A percentile compares a stretch with the other conserved stretches of the same genome.
These are phyloP conservation scores for Trichophyton rubrum DNA, from an alignment of 2,329 filamentous ascomycete genomes.

Conservation along the genomic window DNA sequence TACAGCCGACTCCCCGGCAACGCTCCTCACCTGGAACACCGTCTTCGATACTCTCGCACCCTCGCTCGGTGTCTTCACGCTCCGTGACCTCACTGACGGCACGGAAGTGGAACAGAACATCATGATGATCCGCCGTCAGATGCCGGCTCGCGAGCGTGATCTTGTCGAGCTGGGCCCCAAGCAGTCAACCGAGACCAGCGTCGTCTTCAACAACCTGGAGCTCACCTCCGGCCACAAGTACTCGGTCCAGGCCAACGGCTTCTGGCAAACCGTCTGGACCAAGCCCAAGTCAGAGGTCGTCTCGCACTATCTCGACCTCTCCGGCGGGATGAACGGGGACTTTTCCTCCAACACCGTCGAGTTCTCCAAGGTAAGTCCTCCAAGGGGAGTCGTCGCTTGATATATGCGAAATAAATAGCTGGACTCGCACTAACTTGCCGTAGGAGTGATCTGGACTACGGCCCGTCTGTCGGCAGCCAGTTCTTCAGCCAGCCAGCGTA, in stretches of 20 bases:
- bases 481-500: no score
- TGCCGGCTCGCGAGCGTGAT: constrained; percentile 21
- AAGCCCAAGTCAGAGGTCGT: constrained; percentile 16
- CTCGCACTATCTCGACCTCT: constrained; percentile 15
- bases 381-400: no score
- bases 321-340: constrained; percentile 14
- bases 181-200: constrained; percentile 14
- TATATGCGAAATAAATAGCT: not conserved
- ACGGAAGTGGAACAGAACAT: constrained; percentile 18
- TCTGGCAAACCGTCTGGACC: constrained; percentile 28
- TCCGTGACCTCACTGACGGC: constrained; percentile 17
- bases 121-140: constrained; percentile 24
- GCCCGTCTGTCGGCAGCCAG: no score
- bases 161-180: constrained; percentile 22
- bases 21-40: constrained; percentile 27
- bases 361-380: constrained; percentile 7
- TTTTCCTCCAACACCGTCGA: constrained; percentile 18
- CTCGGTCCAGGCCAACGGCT: constrained; percentile 21
- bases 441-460: not conserved
- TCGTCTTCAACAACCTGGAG: constrained; percentile 19
- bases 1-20: constrained; percentile 21
- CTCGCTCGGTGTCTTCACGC: constrained; percentile 21
- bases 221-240: constrained; percentile 24
- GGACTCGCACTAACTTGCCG: not conserved
- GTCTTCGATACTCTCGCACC: constrained; percentile 25